Base-by-base conservation (phyloP, 495 filamentous ascomycete genomes). In the Thozetella sp. region DNA sequence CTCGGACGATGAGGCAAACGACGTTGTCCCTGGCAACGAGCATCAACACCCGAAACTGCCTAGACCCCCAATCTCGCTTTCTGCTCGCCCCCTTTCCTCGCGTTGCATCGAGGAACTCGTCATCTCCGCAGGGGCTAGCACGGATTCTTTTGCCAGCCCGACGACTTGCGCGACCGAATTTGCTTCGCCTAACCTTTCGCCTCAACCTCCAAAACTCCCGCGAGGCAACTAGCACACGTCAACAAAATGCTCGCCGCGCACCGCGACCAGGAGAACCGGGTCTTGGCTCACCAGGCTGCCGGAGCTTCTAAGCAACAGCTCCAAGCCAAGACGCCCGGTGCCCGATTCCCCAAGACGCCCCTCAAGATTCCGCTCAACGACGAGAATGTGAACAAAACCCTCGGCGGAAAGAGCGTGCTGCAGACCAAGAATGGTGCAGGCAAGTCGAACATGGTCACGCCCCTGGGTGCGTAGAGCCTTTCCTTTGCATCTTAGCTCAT, bases 251-350 rank as follows among this genome's bases (percentile, higher is more conserved):
- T 97, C 71, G 90, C 93, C 23, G 83, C 89, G 63, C 85, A 71
- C 52, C 72, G 85, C 64, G 90, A 97, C 76, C 93, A 98, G 74
- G 95, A 99, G 74, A 99, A 99, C 73, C 77, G 92, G 65, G 84
- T 80, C 24, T 88, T 92, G 63, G 75, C 69, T 51, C 90, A 89
- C 61, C 92, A 95, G 68, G 86, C 88, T 53, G 86, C 79, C 23
- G 88, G 90, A n/a, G 86, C 90, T 17, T 78, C 86, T 12, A 96
- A 96, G 72, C 88, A 92, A 27, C 83, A 94, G 66, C 68, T 81
- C 43, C 82, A 85, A 61, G 83, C 90, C 23, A 96, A 96, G 77
- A 93, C 93, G 20, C 94, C 93, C 0, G 88, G 87, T 55, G 82
- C 84, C 57, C 85, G 86, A 72, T 87, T 82, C 61, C 88, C 88